Conservation (phyloP, 1,284 basidiomycete genomes). For the Porogramme epimiltina region DNA sequence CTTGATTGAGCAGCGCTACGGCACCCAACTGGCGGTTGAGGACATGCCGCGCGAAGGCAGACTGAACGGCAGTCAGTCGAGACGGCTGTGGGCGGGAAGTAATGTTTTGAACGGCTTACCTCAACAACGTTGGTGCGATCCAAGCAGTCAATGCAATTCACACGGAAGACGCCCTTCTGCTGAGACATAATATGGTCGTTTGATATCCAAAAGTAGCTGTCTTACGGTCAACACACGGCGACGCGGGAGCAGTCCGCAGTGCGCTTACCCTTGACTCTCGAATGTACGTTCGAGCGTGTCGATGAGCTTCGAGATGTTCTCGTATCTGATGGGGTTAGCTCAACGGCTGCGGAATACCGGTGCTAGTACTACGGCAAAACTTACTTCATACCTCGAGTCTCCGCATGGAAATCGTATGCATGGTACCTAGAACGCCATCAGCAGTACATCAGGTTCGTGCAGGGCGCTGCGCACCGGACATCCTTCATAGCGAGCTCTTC, state of each 20-base stretch:
- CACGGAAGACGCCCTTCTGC: conserved; percentile 84
- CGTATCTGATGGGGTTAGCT: conserved; percentile 55
- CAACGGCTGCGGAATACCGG: conserved; percentile 1
- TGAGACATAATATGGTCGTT: conserved; percentile 71
- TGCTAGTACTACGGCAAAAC: conserved; percentile 25
- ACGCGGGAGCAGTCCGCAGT: not conserved
- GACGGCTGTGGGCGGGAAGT: not conserved
- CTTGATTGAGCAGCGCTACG: conserved; percentile 65
- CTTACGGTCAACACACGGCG: not conserved
- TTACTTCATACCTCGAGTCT: conserved; percentile 91
- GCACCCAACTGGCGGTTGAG: conserved; percentile 82
- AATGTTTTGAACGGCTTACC: conserved; percentile 37
- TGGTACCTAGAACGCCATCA: conserved; percentile 41
- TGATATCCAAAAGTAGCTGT: conserved; percentile 85
- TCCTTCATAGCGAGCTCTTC: conserved; percentile 61
- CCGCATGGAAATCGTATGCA: conserved; percentile 90
- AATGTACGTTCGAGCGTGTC: conserved; percentile 72
- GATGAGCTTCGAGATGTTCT: conserved; percentile 86
- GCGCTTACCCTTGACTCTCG: conserved; percentile 69
- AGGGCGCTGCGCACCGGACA: conserved; percentile 51
- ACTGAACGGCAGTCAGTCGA: conserved; percentile 48
- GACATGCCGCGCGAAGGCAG: conserved; percentile 86
- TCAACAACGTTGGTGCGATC: conserved; percentile 92
- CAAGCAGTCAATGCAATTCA: conserved; percentile 93
- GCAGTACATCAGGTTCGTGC: not conserved